Evolutionary conservation across 1,284 basidiomycete species (phyloP), one percentile per base, ranked within the genome.

Genomic region (Puccinia novopanici): DNA sequence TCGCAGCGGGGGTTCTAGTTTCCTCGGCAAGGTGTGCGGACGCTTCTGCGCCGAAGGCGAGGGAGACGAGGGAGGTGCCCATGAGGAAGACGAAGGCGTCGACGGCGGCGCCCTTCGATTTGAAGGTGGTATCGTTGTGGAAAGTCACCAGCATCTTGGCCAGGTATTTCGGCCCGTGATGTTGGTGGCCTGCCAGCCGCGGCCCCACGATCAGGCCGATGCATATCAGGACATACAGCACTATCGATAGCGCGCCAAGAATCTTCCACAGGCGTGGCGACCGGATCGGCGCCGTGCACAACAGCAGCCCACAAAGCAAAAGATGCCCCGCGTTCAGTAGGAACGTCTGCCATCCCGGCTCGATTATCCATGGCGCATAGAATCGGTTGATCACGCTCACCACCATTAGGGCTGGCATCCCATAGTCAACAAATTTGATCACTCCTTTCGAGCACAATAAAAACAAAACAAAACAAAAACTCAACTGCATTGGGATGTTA

Each of bases 401-500:
- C 3, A 79, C 55, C 65, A 79, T 57, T 54, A 68, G 48, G 27
- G 76, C 76, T 79, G 45, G 1, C 10, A 63, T 45, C 8, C n/a
- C 19, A 65, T 30, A 12, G 15, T 63, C 61, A 63, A 40, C 34
- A 61, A 37, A 6, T 40, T 34, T 19, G 2, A 34, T 34, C 34
- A 34, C 34, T 34, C 34, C 34, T 34, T 34, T 34, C 34, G 34
- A 34, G 34, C 34, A 34, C 34, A 34, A 34, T 34, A 34, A 34
- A 34, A 34, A 34, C 4, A 78, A 68, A 37, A 17, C 1, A 34
- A 34, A 34, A 34, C 4, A 78, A 68, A 37, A 17, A 70, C 76
- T 79, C 65, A 75, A 79, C 76, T 79, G 30, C 50, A 79, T 61
- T 79, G 76, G 45, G 76, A 79, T 50, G 76, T 79, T 45, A 79